Evolutionary conservation across 1,284 basidiomycete species (phyloP).

Genomic region (Schizophyllum commune): DNA sequence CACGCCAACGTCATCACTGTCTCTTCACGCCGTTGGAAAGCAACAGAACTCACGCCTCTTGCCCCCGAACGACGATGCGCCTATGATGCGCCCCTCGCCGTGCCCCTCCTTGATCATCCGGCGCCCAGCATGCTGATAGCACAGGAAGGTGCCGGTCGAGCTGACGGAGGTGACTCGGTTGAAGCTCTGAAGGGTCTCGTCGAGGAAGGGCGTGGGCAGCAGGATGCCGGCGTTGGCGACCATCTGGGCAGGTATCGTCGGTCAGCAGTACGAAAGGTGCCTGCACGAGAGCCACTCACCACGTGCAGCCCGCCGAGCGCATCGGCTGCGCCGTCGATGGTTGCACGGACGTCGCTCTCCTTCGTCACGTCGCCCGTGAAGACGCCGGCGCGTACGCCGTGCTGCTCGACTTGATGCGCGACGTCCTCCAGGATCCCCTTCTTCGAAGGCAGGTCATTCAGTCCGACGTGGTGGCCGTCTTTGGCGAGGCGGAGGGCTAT

Average conservation of each 20-base stretch:
- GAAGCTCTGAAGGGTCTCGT: slow-evolving; percentile 4
- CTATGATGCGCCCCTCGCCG: slow-evolving; percentile 14
- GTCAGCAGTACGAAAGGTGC: neutral
- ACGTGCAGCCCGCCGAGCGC: slow-evolving; percentile 21
- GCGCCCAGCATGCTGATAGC: slow-evolving; percentile 14
- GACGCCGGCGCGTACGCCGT: slow-evolving; percentile 6
- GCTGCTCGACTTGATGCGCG: slow-evolving; percentile 18
- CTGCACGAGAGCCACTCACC: slow-evolving; percentile 10
- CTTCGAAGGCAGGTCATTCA: slow-evolving; percentile 7
- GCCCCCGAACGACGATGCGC: slow-evolving; percentile 10
- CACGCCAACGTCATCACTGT: neutral
- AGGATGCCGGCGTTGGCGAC: slow-evolving; percentile 21
- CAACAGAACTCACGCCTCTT: slow-evolving; percentile 3
- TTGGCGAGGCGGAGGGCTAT: slow-evolving; percentile 7
- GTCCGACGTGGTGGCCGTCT: slow-evolving; percentile 5
- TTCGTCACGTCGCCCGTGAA: too few relatives aligned
- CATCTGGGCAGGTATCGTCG: slow-evolving; percentile 14
- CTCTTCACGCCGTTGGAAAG: neutral
- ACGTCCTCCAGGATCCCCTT: slow-evolving; percentile 16
- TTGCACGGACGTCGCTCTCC: too few relatives aligned
- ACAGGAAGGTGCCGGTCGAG: slow-evolving; percentile 10
- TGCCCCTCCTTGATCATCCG: slow-evolving; percentile 17
- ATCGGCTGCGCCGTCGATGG: neutral
- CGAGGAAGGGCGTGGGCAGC: slow-evolving; percentile 9
- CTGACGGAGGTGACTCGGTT: neutral